These are phyloP conservation scores for Penicillium coffeae DNA, from an alignment of 495 filamentous ascomycete genomes.

Conservation along the genomic window DNA sequence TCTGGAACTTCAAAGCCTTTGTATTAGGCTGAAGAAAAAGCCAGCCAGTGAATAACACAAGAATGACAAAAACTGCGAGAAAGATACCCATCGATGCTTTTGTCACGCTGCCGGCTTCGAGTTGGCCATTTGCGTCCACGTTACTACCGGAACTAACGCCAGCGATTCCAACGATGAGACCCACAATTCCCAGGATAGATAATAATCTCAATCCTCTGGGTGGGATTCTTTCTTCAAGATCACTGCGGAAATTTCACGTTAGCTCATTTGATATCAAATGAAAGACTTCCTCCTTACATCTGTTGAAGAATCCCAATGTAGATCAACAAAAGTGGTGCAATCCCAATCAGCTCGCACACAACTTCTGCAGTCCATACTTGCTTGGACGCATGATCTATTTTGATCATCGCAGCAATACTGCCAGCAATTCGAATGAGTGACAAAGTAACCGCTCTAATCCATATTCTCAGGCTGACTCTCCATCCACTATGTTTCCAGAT, in stretches of 20 bases:
- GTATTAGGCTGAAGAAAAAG: conserved; percentile 6
- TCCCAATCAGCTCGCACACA: conserved; percentile 29
- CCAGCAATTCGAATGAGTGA: conserved; percentile 28
- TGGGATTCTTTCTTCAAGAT: conserved; percentile 12
- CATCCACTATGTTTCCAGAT: conserved; percentile 30
- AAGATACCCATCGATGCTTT: conserved; percentile 30
- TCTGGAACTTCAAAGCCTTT: conserved; percentile 11
- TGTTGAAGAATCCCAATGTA: conserved; percentile 27
- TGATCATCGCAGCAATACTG: conserved; percentile 21
- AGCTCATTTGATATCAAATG: background rate
- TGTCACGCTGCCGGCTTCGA: conserved; percentile 2
- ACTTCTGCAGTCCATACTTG: conserved; percentile 14
- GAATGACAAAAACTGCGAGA: conserved; percentile 21
- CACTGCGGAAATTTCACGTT: conserved; percentile 14
- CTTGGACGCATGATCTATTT: conserved; percentile 15
- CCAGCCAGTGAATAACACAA: conserved; percentile 8
- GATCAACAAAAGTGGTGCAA: conserved; percentile 26
- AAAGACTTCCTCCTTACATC: conserved; percentile 19
- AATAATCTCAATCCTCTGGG: conserved; percentile 7
- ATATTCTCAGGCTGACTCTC: conserved; percentile 24
- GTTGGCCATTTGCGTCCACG: too few species aligned
- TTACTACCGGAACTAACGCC: too few species aligned
- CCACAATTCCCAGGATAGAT: conserved; percentile 18
- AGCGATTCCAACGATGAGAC: conserved; percentile 26
- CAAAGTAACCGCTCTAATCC: conserved; percentile 25